A percentile compares a stretch with the other conserved stretches of the same genome.
These are phyloP conservation scores for Rhodotorula sp. DNA, from an alignment of 1,284 basidiomycete species.

Conservation along the genomic window DNA sequence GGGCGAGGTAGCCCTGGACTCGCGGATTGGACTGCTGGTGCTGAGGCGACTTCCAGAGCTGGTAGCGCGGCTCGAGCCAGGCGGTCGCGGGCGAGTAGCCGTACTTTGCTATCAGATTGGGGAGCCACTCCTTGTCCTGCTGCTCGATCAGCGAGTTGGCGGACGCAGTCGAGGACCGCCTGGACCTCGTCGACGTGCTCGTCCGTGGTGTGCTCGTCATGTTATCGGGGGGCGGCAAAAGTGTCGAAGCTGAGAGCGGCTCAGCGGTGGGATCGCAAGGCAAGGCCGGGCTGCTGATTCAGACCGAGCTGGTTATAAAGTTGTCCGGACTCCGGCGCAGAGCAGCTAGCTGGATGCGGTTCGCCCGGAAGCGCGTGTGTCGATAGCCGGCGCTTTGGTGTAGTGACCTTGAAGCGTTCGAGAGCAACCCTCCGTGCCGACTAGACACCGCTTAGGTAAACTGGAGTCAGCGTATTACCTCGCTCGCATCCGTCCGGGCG, in stretches of 20 bases:
- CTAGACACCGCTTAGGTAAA: too few species aligned
- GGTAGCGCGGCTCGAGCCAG: conserved; percentile 39
- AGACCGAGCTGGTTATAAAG: not conserved
- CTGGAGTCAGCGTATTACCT: too few species aligned
- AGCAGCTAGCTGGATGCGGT: too few species aligned
- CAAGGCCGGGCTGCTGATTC: not conserved
- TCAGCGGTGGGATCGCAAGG: not conserved
- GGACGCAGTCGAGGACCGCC: conserved; percentile 19
- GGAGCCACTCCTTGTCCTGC: conserved; percentile 32
- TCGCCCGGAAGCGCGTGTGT: too few species aligned
- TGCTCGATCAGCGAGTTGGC: conserved; percentile 7
- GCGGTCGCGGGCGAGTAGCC: conserved; percentile 28
- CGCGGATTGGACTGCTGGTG: conserved; percentile 23
- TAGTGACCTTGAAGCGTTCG: too few species aligned
- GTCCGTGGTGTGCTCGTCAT: conserved; percentile 5
- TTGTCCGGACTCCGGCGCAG: too few species aligned
- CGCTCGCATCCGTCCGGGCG: too few species aligned
- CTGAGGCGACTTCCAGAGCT: conserved; percentile 22
- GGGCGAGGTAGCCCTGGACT: conserved; percentile 34
- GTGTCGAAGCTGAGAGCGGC: too few species aligned
- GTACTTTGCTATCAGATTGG: conserved; percentile 28
- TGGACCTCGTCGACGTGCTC: conserved; percentile 12
- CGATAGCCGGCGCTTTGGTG: too few species aligned
- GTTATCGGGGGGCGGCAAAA: too few species aligned
- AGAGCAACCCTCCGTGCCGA: too few species aligned